phyloP scores from a whole-genome alignment of 495 filamentous ascomycete genomes.

The Xylaria palmicola region DNA sequence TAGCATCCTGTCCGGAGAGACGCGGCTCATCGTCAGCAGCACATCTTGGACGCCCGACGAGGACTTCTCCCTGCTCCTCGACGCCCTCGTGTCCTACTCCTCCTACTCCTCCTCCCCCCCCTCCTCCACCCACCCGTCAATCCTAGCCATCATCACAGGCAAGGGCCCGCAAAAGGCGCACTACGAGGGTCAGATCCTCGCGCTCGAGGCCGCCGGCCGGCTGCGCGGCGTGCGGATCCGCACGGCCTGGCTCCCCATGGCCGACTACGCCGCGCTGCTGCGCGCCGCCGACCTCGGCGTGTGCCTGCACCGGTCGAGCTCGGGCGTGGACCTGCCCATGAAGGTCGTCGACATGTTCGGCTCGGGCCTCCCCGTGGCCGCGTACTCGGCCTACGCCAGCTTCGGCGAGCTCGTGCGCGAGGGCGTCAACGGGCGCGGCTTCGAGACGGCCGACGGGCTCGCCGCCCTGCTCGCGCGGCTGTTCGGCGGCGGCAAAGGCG shows the following conservation, averaged over 20 bases:
- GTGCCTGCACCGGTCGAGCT: slow-evolving; percentile 87
- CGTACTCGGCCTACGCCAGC: slow-evolving; percentile 77
- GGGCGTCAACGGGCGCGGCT: slow-evolving; percentile 81
- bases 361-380: slow-evolving; percentile 84
- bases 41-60: slow-evolving; percentile 98
- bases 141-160: slow-evolving; percentile 86
- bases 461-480: slow-evolving; percentile 58
- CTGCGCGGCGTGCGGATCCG: slow-evolving; percentile 67
- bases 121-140: slow-evolving; percentile 44
- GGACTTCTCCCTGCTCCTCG: slow-evolving; percentile 88
- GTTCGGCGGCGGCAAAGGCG: slow-evolving; percentile 46
- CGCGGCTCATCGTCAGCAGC: slow-evolving; percentile 76
- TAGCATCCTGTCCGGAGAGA: slow-evolving; percentile 53
- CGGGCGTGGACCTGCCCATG: slow-evolving; percentile 96
- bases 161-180: slow-evolving; percentile 80
- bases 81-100: slow-evolving; percentile 71
- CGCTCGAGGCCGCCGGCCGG: slow-evolving; percentile 56
- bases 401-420: slow-evolving; percentile 85
- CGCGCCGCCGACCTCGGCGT: slow-evolving; percentile 87
- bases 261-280: slow-evolving; percentile 84
- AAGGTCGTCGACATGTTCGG: slow-evolving; percentile 99
- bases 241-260: slow-evolving; percentile 78
- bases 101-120: neutral
- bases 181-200: slow-evolving; percentile 65
- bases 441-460: slow-evolving; percentile 65